These are phyloP conservation scores for Oryza glaberrima DNA, from an alignment of 176 grass and related monocot species.

Conservation along the genomic window DNA sequence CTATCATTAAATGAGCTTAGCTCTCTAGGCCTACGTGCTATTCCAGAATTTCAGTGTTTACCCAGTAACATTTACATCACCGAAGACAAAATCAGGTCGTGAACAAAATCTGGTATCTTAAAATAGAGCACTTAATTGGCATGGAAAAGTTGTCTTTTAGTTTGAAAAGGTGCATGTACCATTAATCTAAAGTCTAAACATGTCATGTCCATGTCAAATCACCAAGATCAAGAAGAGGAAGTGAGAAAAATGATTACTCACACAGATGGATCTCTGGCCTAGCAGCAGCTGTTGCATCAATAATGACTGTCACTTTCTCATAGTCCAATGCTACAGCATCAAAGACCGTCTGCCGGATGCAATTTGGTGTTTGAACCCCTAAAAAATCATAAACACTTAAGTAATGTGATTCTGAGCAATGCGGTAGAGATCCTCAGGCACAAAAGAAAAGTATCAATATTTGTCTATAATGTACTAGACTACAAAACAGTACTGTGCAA, in stretches of 20 bases:
- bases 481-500: conserved; percentile 1
- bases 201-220: conserved; percentile 5
- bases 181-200: conserved; percentile 8
- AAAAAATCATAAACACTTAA: conserved; percentile 24
- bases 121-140: background rate
- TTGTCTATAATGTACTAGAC: background rate
- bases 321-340: conserved; percentile 93
- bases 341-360: conserved; percentile 89
- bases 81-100: background rate
- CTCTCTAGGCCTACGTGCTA: background rate
- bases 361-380: conserved; percentile 98
- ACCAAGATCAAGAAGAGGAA: background rate
- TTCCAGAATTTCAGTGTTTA: background rate
- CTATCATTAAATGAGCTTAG: background rate
- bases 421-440: background rate
- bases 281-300: conserved; percentile 88
- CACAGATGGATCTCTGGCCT: conserved; percentile 84
- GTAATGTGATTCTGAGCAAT: background rate
- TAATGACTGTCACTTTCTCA: conserved; percentile 69
- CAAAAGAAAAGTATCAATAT: background rate
- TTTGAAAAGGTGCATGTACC: background rate
- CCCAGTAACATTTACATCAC: background rate
- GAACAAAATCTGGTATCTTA: background rate
- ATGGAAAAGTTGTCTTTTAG: background rate
- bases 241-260: conserved; percentile 42